Conservation (phyloP, 768 basidiomycete species). For the Termitomyces sp. region DNA sequence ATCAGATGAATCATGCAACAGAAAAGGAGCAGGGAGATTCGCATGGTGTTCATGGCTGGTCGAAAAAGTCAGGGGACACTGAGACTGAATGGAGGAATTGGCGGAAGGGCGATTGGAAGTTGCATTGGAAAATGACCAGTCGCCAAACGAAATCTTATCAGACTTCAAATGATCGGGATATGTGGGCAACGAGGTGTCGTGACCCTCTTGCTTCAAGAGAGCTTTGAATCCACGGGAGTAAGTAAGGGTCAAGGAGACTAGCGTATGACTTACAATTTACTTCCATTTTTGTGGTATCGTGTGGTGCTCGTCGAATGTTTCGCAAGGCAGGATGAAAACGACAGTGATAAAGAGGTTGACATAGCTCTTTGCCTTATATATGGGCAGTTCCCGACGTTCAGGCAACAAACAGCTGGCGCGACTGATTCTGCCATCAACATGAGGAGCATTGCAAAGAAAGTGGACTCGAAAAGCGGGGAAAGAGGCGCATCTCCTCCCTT, state of each 20-base stretch:
- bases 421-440: slow-evolving; percentile 18
- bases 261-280: slow-evolving; percentile 3
- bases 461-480: slow-evolving; percentile 15
- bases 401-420: slow-evolving; percentile 12
- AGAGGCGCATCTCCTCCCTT: slow-evolving; percentile 18
- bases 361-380: slow-evolving; percentile 17
- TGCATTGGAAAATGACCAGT: slow-evolving; percentile 8
- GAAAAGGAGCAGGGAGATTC: neutral
- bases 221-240: neutral
- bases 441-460: slow-evolving; percentile 19
- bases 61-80: neutral
- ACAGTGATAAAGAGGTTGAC: neutral
- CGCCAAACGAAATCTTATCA: neutral
- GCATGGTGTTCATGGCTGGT: neutral
- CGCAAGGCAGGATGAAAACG: neutral
- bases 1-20: neutral
- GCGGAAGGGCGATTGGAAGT: neutral
- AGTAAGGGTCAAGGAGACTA: neutral
- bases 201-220: slow-evolving; percentile 8
- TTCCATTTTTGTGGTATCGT: slow-evolving; percentile 1
- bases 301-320: neutral
- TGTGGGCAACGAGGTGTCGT: slow-evolving; percentile 1
- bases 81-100: neutral
- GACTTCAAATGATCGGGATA: neutral
- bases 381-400: slow-evolving; percentile 10